These are phyloP conservation scores for Boletus subparvulus DNA, from an alignment of 768 basidiomycete genomes.

Conservation along the genomic window DNA sequence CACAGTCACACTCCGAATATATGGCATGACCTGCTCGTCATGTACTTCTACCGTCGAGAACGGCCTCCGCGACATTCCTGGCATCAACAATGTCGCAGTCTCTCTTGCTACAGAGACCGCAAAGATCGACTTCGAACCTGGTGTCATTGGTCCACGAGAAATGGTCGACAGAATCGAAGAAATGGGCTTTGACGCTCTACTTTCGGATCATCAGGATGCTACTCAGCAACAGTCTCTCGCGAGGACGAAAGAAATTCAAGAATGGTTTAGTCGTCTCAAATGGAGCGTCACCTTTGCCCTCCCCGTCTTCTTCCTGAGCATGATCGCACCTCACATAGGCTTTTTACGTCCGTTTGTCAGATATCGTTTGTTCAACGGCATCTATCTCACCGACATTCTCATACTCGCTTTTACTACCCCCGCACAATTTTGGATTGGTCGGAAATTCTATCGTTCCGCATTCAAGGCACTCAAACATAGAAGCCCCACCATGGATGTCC, in stretches of 20 bases:
- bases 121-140: conserved; percentile 72
- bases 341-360: conserved; percentile 55
- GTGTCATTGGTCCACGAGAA: conserved; percentile 74
- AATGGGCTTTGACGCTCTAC: conserved; percentile 87
- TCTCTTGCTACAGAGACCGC: conserved; percentile 76
- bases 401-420: conserved; percentile 80
- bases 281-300: conserved; percentile 77
- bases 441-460: conserved; percentile 84
- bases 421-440: conserved; percentile 89
- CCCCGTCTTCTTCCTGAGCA: conserved; percentile 91
- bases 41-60: conserved; percentile 78
- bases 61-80: conserved; percentile 66
- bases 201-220: conserved; percentile 75
- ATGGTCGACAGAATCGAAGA: conserved; percentile 86
- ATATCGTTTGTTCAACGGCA: conserved; percentile 54
- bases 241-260: conserved; percentile 85
- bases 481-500: conserved; percentile 96
- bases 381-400: conserved; percentile 82
- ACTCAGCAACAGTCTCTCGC: conserved; percentile 86
- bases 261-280: conserved; percentile 81
- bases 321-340: conserved; percentile 74
- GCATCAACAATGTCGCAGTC: conserved; percentile 69
- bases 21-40: conserved; percentile 88
- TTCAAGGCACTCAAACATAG: conserved; percentile 90
- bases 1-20: conserved; percentile 72